Evolutionary conservation across 2,329 filamentous ascomycete genomes (phyloP).

Genomic region (Alternaria arbusti): DNA sequence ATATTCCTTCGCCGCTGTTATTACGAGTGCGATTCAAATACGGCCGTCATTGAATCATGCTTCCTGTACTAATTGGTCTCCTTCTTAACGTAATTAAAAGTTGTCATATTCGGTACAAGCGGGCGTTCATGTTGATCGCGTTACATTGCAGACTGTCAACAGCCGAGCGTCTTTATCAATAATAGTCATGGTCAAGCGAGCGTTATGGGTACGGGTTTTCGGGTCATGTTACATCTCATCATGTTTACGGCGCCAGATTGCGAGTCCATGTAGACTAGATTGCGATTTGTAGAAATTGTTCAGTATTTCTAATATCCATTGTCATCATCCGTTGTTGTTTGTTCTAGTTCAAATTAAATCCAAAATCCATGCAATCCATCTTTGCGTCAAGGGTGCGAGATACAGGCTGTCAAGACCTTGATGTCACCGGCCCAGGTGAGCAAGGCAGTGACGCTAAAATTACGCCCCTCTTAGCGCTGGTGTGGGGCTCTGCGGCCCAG

Average conservation of each 20-base stretch:
- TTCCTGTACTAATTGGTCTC: background rate
- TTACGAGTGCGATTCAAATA: background rate
- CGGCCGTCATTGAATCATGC: background rate
- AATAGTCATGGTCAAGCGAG: constrained; percentile 4
- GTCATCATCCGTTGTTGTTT: background rate
- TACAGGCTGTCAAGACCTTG: background rate
- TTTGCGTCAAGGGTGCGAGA: background rate
- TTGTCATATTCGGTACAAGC: background rate
- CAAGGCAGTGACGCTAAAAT: background rate
- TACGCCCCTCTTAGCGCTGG: background rate
- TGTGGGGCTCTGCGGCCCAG: background rate
- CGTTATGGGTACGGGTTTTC: background rate
- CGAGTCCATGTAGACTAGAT: constrained; percentile 11
- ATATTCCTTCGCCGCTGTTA: background rate
- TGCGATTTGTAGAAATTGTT: background rate
- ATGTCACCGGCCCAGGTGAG: background rate
- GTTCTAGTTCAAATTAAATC: background rate
- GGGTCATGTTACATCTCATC: background rate
- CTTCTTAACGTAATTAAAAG: background rate
- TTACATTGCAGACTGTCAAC: background rate
- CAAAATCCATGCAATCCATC: background rate
- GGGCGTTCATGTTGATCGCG: background rate
- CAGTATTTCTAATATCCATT: background rate
- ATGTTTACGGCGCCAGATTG: background rate
- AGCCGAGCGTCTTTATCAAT: background rate